These are phyloP conservation scores for Podila clonocystis DNA, from an alignment of 192 early-diverging fungal genomes.

Conservation along the genomic window DNA sequence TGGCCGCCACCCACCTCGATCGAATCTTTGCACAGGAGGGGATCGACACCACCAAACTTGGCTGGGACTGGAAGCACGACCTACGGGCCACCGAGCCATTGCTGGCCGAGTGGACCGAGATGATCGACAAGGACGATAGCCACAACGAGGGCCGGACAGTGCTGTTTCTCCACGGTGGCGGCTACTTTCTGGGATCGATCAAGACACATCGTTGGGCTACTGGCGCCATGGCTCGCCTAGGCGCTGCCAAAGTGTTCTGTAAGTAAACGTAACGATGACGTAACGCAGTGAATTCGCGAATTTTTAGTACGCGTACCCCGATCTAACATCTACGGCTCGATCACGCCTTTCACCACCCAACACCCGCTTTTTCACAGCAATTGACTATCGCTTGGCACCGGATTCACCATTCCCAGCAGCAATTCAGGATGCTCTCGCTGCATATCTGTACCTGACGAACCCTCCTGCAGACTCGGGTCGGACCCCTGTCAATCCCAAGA, in stretches of 20 bases:
- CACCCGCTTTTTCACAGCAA: neutral
- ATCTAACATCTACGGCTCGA: no score
- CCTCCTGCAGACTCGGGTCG: constrained; percentile 60
- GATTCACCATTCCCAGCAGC: constrained; percentile 84
- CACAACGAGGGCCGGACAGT: constrained; percentile 62
- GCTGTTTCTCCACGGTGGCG: constrained; percentile 84
- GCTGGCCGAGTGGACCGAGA: constrained; percentile 58
- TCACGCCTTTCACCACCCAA: neutral
- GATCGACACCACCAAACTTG: constrained; percentile 43
- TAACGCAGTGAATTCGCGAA: neutral
- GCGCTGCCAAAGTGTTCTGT: constrained; percentile 51
- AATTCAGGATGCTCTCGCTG: constrained; percentile 82
- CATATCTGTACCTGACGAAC: constrained; percentile 74
- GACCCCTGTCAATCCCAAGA: constrained; percentile 56
- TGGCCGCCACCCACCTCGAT: constrained; percentile 42
- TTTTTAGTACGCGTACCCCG: neutral
- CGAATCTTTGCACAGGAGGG: constrained; percentile 26
- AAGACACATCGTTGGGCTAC: constrained; percentile 56
- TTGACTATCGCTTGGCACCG: constrained; percentile 88
- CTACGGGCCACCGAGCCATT: constrained; percentile 43
- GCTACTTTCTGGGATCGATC: constrained; percentile 64
- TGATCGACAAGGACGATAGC: constrained; percentile 39
- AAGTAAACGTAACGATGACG: constrained; percentile 1
- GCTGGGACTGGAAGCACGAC: constrained; percentile 63
- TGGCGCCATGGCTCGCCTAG: constrained; percentile 59